phyloP scores from a whole-genome alignment of 1,139 yeast genomes.

The Zygoascus sp. region DNA sequence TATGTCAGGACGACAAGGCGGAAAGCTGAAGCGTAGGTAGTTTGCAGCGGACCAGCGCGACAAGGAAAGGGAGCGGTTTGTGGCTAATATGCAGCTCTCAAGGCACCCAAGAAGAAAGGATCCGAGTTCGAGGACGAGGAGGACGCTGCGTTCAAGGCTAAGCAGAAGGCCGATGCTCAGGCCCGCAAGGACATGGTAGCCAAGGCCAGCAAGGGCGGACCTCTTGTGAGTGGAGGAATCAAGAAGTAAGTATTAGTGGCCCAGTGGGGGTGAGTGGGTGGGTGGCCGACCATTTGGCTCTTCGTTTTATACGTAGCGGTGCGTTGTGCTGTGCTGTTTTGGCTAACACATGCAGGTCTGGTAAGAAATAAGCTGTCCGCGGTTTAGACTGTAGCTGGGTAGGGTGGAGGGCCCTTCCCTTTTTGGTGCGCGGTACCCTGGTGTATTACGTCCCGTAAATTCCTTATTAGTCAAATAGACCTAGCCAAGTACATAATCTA shows the following conservation, averaged over 20 bases:
- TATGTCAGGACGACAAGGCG: slow-evolving; percentile 49
- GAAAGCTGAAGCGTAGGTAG: slow-evolving; percentile 43
- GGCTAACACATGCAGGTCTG: slow-evolving; percentile 13
- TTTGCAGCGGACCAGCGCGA: too few species aligned
- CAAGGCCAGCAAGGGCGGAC: slow-evolving; percentile 86
- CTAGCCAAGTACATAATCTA: too few species aligned
- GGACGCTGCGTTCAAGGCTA: slow-evolving; percentile 83
- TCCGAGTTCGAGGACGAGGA: slow-evolving; percentile 76
- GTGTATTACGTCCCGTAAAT: too few species aligned
- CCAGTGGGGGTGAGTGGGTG: background rate
- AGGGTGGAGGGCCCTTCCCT: background rate
- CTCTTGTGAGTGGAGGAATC: slow-evolving; percentile 89
- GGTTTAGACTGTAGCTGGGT: background rate
- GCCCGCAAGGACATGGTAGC: slow-evolving; percentile 88
- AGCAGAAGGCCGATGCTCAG: slow-evolving; percentile 91
- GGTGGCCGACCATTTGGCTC: background rate
- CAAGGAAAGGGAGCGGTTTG: background rate
- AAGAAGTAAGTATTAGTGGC: slow-evolving; percentile 59
- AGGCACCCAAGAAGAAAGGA: slow-evolving; percentile 55
- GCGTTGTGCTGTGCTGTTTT: background rate
- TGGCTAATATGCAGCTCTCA: slow-evolving; percentile 32
- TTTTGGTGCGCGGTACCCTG: background rate
- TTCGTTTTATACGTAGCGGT: background rate
- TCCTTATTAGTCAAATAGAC: too few species aligned
- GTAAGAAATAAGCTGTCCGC: slow-evolving; percentile 13